Evolutionary conservation across 768 basidiomycete genomes (phyloP).

Genomic region (Boletus reticulatus): DNA sequence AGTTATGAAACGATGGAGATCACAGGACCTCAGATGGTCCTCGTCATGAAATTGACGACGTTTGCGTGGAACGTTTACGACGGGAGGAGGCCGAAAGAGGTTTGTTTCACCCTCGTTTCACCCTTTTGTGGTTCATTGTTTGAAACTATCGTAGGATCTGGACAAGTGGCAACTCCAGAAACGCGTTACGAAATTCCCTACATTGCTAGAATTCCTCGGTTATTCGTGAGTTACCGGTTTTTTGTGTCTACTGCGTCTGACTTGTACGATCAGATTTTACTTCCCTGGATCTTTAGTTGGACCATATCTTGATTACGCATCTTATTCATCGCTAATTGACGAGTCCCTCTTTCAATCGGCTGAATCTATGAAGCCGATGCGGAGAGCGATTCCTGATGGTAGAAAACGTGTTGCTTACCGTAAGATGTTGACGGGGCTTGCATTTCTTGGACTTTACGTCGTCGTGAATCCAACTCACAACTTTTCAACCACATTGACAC

Average conservation of each 20-base stretch:
- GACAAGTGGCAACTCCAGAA: conserved; percentile 84
- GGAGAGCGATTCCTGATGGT: conserved; percentile 60
- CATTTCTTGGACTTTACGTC: conserved; percentile 76
- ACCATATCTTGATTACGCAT: conserved; percentile 80
- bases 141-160: conserved; percentile 53
- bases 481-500: conserved; percentile 55
- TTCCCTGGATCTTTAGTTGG: conserved; percentile 95
- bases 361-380: conserved; percentile 43
- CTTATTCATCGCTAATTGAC: conserved; percentile 76
- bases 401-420: conserved; percentile 88
- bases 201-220: conserved; percentile 84
- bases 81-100: conserved; percentile 68
- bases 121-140: not conserved
- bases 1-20: conserved; percentile 84
- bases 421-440: conserved; percentile 73
- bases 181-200: conserved; percentile 67
- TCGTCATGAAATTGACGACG: conserved; percentile 94
- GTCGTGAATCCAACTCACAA: conserved; percentile 57
- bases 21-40: conserved; percentile 93
- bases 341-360: conserved; percentile 69
- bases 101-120: conserved; percentile 31
- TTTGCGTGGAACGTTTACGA: conserved; percentile 98
- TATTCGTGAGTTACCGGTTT: conserved; percentile 65
- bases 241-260: not conserved
- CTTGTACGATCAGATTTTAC: conserved; percentile 64